phyloP scores from a whole-genome alignment of 345 rosid species.

The Citrus unshiu region DNA sequence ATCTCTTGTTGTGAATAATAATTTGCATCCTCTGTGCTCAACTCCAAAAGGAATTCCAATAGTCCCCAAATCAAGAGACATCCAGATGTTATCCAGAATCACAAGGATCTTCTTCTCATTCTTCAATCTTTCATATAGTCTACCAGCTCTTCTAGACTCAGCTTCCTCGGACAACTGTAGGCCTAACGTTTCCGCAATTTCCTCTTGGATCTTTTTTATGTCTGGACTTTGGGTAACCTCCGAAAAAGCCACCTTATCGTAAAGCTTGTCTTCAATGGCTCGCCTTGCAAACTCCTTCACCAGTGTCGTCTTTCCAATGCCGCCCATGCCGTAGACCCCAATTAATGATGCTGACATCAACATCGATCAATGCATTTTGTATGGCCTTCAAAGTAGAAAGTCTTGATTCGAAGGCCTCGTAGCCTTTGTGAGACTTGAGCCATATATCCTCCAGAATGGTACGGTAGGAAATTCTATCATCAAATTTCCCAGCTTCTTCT shows the following conservation, averaged over 20 bases:
- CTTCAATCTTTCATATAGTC: neutral
- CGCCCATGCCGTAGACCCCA: slow-evolving; percentile 10
- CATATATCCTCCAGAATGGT: neutral
- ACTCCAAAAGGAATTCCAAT: too few relatives aligned
- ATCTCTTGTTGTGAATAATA: too few relatives aligned
- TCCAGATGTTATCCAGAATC: too few relatives aligned
- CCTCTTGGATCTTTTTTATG: neutral
- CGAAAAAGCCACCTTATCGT: neutral
- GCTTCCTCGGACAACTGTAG: neutral
- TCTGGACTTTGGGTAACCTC: neutral
- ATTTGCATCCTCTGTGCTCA: too few relatives aligned
- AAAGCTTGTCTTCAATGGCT: neutral
- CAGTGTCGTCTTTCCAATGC: slow-evolving; percentile 20
- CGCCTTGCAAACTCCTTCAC: neutral
- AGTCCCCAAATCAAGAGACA: too few relatives aligned
- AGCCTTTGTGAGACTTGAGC: too few relatives aligned
- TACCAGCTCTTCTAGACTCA: neutral
- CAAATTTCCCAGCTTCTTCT: too few relatives aligned
- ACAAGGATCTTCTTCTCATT: neutral
- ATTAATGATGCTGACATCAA: slow-evolving; percentile 1
- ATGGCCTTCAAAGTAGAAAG: neutral
- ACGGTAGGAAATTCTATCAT: neutral
- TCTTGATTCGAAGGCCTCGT: too few relatives aligned
- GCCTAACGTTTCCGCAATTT: neutral
- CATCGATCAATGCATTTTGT: neutral